Evolutionary conservation across 2,329 filamentous ascomycete species (phyloP), one percentile per base, ranked within the genome.

Genomic region (Penicillium psychrosexuale): DNA sequence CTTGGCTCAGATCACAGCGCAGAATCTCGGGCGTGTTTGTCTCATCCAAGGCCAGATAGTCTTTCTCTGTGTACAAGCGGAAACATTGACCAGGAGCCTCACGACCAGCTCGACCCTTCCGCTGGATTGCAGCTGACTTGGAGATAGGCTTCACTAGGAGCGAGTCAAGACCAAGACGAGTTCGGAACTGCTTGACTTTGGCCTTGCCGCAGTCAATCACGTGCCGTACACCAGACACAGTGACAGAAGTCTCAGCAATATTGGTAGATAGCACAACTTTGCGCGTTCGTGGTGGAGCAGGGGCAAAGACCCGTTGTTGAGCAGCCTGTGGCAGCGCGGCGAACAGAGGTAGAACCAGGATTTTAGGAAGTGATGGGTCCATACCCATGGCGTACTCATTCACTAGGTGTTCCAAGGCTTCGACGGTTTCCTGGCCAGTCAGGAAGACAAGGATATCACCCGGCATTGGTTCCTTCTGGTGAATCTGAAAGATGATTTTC

Each of bases 181-280:
- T 84, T 13, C 92, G 87, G 70, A 91, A 99, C 61, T 96, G 89
- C 74, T 97, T 97, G 61, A 95, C 83, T 70, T 99, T 99, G 8
- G 89, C 90, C 67, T 97, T 97, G 43, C 94, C 94, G 52, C 89
- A 89, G 69, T 99, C 94, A 19, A 99, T 82, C 9, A 99, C 93
- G 64, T 89, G 94, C 5, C 90, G 85, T 7, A 99, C 91, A 2
- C 94, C 94, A 0, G 93, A 89, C 0, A 99, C 92, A 0, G 94
- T 99, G 56, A 99, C 89, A 1, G 94, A 97, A 0, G 94, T 97
- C 72, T 99, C 94, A n/a, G 94, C 94, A 65, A 99, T 97, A 67
- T 99, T 99, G 13, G 94, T 99, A 0, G 92, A 88, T 0, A 99
- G 78, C 0, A 99, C 91, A 12, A 97, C 82, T 69, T 97, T 97